Conservation (phyloP, 306 rosid species). For the Casuarina equisetifolia region DNA sequence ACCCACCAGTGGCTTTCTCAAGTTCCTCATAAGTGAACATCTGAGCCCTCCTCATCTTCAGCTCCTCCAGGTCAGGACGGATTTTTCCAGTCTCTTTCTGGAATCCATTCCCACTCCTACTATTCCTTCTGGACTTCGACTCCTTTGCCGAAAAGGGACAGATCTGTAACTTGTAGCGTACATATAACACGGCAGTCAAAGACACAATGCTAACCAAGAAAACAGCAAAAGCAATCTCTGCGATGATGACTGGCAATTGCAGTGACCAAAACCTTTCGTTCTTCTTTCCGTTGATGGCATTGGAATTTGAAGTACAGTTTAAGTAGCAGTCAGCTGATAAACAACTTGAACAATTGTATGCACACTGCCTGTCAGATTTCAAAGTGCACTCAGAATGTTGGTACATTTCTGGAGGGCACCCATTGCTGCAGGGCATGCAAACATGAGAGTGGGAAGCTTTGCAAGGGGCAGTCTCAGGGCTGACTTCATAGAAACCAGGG, state of each 20-base stretch:
- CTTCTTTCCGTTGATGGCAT: slow-evolving; percentile 37
- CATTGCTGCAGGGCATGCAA: slow-evolving; percentile 73
- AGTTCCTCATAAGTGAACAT: slow-evolving; percentile 83
- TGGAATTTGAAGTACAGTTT: slow-evolving; percentile 56
- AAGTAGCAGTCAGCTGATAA: slow-evolving; percentile 52
- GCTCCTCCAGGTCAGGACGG: slow-evolving; percentile 68
- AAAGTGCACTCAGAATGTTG: slow-evolving; percentile 47
- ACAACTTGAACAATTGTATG: slow-evolving; percentile 77
- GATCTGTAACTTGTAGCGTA: slow-evolving; percentile 58
- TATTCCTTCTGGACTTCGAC: slow-evolving; percentile 43
- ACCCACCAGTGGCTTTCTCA: slow-evolving; percentile 68
- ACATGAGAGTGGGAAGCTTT: slow-evolving; percentile 45
- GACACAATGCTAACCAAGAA: slow-evolving; percentile 65
- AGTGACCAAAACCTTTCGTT: slow-evolving; percentile 62
- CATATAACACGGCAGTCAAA: slow-evolving; percentile 65
- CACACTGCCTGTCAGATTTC: slow-evolving; percentile 67
- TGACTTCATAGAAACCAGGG: slow-evolving; percentile 64
- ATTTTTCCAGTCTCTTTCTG: slow-evolving; percentile 55
- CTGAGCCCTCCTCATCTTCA: slow-evolving; percentile 72
- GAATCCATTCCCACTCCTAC: slow-evolving; percentile 39
- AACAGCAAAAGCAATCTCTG: slow-evolving; percentile 70
- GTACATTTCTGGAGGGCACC: slow-evolving; percentile 75
- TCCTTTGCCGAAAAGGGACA: slow-evolving; percentile 55
- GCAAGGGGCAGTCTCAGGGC: slow-evolving; percentile 50
- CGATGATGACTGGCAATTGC: slow-evolving; percentile 64